Evolutionary conservation across 345 rosid genomes (phyloP), one percentile per base, ranked within the genome.

Genomic region (Salix dunnii): DNA sequence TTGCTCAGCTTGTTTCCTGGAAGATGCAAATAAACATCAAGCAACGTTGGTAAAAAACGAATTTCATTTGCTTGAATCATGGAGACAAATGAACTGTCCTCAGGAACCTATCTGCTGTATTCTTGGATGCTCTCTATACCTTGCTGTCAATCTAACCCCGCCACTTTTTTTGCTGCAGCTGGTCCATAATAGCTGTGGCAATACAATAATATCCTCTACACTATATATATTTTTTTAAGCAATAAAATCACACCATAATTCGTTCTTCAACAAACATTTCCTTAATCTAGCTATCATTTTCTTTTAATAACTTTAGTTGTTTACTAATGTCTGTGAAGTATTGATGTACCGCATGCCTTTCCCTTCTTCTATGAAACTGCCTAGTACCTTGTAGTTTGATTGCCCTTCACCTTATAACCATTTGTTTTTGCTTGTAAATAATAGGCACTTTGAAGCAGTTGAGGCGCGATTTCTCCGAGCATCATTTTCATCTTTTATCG

Each of bases 401-500:
- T 28, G 20, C 68, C 62, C 6, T 2, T 20, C 17, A 27, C 20
- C 11, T 27, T 12, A 21, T 46, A 25, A 30, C 48, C 8, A 5
- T 1, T 28, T 20, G 20, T 36, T 25, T 33, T 13, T 40, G 42
- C 18, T 55, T 38, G n/a, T 38, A 21, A 21, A 35, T 36, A 17
- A 17, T 74, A 93, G 98, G 81, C 92, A 85, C 67, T 96, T 96
- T 62, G 94, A 91, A 81, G 98, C 98, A 38, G 81, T 88, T 3
- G 98, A 96, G 83, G 98, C 99, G 2, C 89, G 97, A 78, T 91
- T 93, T 77, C 97, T 96, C 43, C 91, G 97, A n/a, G 97, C 99
- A 60, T 94, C 97, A 0, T 92, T 88, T 81, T 93, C 98, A 63
- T 87, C 98, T 23, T 94, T 94, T 63, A 84, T 88, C 2, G 98